Percentiles rank a stretch among this genome's conserved stretches.
These are phyloP conservation scores for Thermomucor indicae-seudaticae DNA, from an alignment of 371 early-diverging fungal species.

Conservation along the genomic window DNA sequence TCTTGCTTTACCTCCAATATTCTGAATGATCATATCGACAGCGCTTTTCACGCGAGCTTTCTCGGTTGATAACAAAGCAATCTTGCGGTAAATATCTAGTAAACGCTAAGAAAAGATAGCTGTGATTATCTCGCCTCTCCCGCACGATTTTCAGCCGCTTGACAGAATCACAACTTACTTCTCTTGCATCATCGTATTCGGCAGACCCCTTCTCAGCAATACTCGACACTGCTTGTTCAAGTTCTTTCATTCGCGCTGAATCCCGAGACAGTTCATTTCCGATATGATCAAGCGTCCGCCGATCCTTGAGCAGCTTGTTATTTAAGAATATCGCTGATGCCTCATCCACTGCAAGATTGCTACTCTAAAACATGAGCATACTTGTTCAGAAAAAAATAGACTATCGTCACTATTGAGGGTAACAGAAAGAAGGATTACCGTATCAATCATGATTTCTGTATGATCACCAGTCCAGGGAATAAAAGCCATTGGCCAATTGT, in stretches of 20 bases:
- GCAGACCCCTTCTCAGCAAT: slow-evolving; percentile 20
- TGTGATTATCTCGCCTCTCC: neutral
- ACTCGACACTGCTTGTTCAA: slow-evolving; percentile 12
- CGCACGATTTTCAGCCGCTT: too few relatives aligned
- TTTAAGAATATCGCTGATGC: slow-evolving; percentile 53
- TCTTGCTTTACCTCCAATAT: slow-evolving; percentile 49
- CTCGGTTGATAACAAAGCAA: slow-evolving; percentile 51
- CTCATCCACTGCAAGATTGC: slow-evolving; percentile 31
- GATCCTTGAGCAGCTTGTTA: slow-evolving; percentile 59
- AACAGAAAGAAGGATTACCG: too few relatives aligned
- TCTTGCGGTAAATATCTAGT: slow-evolving; percentile 42
- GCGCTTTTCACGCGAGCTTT: slow-evolving; percentile 50
- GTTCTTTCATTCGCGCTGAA: slow-evolving; percentile 17
- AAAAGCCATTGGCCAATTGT: neutral
- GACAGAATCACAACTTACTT: slow-evolving; percentile 21
- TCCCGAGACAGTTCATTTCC: slow-evolving; percentile 44
- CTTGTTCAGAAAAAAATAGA: too few relatives aligned
- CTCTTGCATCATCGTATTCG: slow-evolving; percentile 30
- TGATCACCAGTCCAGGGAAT: slow-evolving; percentile 9
- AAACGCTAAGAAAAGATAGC: slow-evolving; percentile 25
- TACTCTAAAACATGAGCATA: too few relatives aligned
- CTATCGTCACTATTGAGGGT: too few relatives aligned
- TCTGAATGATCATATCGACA: slow-evolving; percentile 51
- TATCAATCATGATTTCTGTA: too few relatives aligned
- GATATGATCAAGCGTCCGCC: slow-evolving; percentile 37